These are phyloP conservation scores for Castanea sativa DNA, from an alignment of 306 rosid genomes.

Conservation along the genomic window DNA sequence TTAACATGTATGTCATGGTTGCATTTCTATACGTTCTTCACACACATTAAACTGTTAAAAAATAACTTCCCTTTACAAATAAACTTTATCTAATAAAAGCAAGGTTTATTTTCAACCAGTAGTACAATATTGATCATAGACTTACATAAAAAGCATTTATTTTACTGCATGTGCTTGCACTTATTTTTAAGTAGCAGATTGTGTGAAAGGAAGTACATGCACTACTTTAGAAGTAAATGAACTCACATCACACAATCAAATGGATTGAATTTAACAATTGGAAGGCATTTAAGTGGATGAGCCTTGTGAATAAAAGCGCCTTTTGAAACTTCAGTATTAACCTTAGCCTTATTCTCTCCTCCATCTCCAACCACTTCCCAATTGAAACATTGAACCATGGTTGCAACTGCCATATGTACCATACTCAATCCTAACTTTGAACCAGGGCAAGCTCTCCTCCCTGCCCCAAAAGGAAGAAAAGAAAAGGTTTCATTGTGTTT, in stretches of 20 bases:
- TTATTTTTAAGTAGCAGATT: no score
- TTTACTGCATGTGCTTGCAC: no score
- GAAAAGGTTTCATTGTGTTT: not conserved
- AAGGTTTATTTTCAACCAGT: no score
- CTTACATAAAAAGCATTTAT: no score
- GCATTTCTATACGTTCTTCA: no score
- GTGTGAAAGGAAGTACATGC: no score
- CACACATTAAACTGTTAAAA: no score
- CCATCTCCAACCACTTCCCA: slow-evolving; percentile 46
- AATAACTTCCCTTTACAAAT: no score
- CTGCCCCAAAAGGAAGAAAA: slow-evolving; percentile 44
- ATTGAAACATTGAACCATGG: slow-evolving; percentile 59
- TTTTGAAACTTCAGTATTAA: slow-evolving; percentile 38
- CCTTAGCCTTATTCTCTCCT: not conserved
- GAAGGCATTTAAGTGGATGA: slow-evolving; percentile 43
- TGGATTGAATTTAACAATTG: slow-evolving; percentile 24
- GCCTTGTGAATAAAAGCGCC: slow-evolving; percentile 42
- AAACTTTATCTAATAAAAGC: no score
- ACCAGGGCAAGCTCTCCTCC: slow-evolving; percentile 53
- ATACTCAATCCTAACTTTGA: slow-evolving; percentile 35
- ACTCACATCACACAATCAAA: not conserved
- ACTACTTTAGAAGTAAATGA: not conserved
- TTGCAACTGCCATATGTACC: slow-evolving; percentile 29
- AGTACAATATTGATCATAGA: no score
- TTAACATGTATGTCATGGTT: no score